Percentiles rank a stretch among this genome's conserved stretches.
phyloP scores from a whole-genome alignment of 306 rosid genomes.

The Pterocarpus santalinus region DNA sequence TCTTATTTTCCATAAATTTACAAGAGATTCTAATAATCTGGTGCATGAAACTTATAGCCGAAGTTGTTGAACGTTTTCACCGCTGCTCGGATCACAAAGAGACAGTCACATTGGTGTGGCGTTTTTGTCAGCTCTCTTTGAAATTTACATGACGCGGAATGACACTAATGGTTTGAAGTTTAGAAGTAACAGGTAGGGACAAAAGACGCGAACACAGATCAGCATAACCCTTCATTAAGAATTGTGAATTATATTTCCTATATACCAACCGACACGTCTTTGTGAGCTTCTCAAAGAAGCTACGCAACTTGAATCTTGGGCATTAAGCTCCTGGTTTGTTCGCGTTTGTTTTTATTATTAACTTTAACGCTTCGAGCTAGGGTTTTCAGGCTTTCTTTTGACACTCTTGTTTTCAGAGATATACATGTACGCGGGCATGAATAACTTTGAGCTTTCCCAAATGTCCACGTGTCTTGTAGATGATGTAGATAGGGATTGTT shows the following conservation, averaged over 20 bases:
- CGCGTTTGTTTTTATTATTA: slow-evolving; percentile 31
- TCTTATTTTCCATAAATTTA: slow-evolving; percentile 5
- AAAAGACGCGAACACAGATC: slow-evolving; percentile 22
- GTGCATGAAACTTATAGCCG: slow-evolving; percentile 15
- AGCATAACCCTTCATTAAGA: slow-evolving; percentile 27
- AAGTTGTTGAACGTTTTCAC: slow-evolving; percentile 32
- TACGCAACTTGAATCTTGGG: slow-evolving; percentile 64
- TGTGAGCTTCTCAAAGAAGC: slow-evolving; percentile 67
- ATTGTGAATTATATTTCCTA: slow-evolving; percentile 17
- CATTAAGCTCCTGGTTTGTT: slow-evolving; percentile 50
- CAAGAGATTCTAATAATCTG: not conserved
- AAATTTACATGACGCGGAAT: slow-evolving; percentile 17
- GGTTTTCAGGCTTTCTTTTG: slow-evolving; percentile 48
- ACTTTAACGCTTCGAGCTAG: slow-evolving; percentile 51
- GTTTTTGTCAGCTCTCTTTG: slow-evolving; percentile 36
- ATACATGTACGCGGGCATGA: slow-evolving; percentile 24
- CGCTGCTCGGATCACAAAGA: not conserved
- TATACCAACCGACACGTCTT: slow-evolving; percentile 56
- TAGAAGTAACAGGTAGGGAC: not conserved
- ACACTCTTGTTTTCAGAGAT: slow-evolving; percentile 14
- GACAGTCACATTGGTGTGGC: not conserved
- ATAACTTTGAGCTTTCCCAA: not conserved
- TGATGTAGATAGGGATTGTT: slow-evolving; percentile 27
- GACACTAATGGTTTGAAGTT: slow-evolving; percentile 27
- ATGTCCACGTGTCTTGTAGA: slow-evolving; percentile 16